Base-by-base conservation (phyloP, 805 yeast genomes). In the Monosporozyma servazzii region DNA sequence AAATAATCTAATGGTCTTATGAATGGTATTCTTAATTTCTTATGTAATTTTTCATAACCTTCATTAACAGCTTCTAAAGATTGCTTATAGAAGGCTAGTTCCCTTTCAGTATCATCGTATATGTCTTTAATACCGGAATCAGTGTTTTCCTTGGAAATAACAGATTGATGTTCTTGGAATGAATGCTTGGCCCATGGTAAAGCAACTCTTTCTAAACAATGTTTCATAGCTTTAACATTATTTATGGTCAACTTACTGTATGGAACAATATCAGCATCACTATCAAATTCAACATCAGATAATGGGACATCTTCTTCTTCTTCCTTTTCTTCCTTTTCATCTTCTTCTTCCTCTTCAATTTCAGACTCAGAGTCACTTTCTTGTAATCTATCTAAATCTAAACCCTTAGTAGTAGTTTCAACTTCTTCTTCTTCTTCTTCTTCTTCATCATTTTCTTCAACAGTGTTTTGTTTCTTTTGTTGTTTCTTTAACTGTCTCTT, bases 71-170 rank as follows among this genome's bases (percentile, higher is more conserved):
- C 95, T 49, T 80, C 84, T 52, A 93, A 77, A 6, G 95, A 96
- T 73, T 93, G 99, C 67, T 88, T 89, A 71, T 90, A 93, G 62
- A 93, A 91, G 25, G 95, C 95, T 56, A 93, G 73, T 72, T 93
- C 99, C 67, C 99, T 81, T 70, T 89, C 91, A 43, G 96, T 86
- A 62, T 93, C 99, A 64, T 93, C 97, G 62, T 90, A 87, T 54
- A 91, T 86, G 66, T 91, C 97, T 64, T 79, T 85, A 62, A 86
- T 84, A 51, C 79, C 79, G 20, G 78, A 66, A 64, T 79, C 91
- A 45, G 85, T 77, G 48, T 78, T 76, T 17, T 72, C 78, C 13
- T 74, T 71, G 43, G 90, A 77, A 13, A 84, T 76, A 37, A 89
- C 68, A 15, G 87, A 69, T 72, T 88, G 89, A 67, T 87, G 95